These are phyloP conservation scores for Cladosporium velox DNA, from an alignment of 2,329 filamentous ascomycete species.

Conservation along the genomic window DNA sequence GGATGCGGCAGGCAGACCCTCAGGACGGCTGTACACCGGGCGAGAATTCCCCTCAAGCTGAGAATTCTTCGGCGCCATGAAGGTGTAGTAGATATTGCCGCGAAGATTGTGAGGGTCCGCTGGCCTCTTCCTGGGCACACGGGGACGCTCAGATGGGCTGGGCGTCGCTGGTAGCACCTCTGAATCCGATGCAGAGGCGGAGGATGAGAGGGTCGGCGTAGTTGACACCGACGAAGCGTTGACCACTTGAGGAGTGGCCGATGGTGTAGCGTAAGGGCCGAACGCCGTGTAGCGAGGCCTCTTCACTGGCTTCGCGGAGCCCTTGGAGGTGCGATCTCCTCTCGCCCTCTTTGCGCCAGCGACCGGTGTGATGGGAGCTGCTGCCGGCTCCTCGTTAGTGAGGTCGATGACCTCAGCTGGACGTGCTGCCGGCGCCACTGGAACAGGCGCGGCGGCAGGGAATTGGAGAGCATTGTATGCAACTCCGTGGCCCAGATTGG, in stretches of 20 bases:
- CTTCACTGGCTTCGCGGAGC: conserved; percentile 1
- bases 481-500: not conserved
- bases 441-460: not conserved
- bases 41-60: not conserved
- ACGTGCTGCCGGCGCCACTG: not conserved
- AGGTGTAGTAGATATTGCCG: conserved; percentile 3
- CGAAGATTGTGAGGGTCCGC: conserved; percentile 14
- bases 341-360: conserved; percentile 8
- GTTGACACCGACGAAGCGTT: not conserved
- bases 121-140: not conserved
- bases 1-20: not conserved
- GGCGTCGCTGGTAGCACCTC: conserved; percentile 6
- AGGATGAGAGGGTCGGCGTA: not conserved
- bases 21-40: not conserved
- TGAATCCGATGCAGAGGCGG: not conserved
- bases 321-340: not conserved
- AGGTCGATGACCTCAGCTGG: conserved; percentile 6
- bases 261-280: not conserved
- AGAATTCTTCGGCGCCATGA: not conserved
- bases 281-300: conserved; percentile 10
- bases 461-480: not conserved
- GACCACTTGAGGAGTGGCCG: not conserved
- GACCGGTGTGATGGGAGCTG: not conserved
- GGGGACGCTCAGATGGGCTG: not conserved
- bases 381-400: not conserved